Evolutionary conservation across 805 yeast species (phyloP).

Genomic region (Ogataea naganishii): DNA sequence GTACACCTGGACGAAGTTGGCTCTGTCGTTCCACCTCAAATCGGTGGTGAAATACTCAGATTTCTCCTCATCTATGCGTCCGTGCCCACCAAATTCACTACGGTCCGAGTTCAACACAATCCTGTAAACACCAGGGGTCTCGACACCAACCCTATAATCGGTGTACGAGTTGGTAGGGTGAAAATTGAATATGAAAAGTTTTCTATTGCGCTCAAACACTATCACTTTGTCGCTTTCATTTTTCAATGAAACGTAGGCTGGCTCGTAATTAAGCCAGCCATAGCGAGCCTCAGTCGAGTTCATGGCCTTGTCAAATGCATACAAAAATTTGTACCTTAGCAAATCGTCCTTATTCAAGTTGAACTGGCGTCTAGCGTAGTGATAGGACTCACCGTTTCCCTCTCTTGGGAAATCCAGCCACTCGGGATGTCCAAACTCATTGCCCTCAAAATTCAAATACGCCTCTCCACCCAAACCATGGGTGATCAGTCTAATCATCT

Average conservation of each 20-base stretch:
- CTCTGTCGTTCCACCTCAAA: constrained; percentile 72
- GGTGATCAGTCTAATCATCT: constrained; percentile 80
- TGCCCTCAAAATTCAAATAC: constrained; percentile 92
- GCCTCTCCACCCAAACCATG: constrained; percentile 96
- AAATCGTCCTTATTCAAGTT: constrained; percentile 74
- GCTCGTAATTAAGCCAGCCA: constrained; percentile 60
- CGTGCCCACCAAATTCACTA: constrained; percentile 71
- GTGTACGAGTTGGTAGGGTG: constrained; percentile 76
- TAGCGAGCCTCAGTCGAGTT: constrained; percentile 63
- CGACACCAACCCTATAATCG: constrained; percentile 89
- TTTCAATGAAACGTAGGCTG: constrained; percentile 83
- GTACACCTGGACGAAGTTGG: constrained; percentile 67
- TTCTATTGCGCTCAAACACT: constrained; percentile 81
- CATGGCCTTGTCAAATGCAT: constrained; percentile 80
- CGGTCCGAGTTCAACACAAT: constrained; percentile 72
- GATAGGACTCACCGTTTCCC: constrained; percentile 83
- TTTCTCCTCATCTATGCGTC: constrained; percentile 48
- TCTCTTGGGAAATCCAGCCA: constrained; percentile 96
- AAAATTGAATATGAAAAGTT: constrained; percentile 82
- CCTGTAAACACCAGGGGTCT: constrained; percentile 65
- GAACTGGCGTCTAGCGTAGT: constrained; percentile 93
- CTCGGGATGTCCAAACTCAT: constrained; percentile 98
- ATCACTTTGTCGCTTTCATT: constrained; percentile 84
- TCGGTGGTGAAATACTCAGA: constrained; percentile 62
- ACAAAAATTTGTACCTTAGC: constrained; percentile 69